Base-by-base conservation (phyloP, 257 asterid genomes). In the Capsicum pubescens region DNA sequence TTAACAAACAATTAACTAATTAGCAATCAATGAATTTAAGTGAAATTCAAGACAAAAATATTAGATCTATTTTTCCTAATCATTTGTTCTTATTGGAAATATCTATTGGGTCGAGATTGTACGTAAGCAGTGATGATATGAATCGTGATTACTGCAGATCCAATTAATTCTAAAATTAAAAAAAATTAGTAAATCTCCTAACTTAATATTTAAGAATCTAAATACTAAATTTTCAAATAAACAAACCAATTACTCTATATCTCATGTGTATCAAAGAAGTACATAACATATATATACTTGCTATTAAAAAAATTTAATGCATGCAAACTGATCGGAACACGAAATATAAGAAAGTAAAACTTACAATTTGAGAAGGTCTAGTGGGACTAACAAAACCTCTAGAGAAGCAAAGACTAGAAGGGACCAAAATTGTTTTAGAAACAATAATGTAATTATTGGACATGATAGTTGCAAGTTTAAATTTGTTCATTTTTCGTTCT, bases 301-400 rank as follows among this genome's bases (percentile, higher is more conserved):
- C 32, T 26, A 26, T 26, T 26, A 26, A 26, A 26, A 26, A 26
- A 46, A 71, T 19, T 6, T 3, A 3, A 72, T 72, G 5, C 2
- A 0, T 8, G 5, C 5, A 19, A 72, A 72, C n/a, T 11, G n/a
- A 6, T 1, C 1, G 6, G 12, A 72, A 48, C 42, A 32, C 1
- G 0, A 2, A 19, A 50, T 50, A 11, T 7, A 0, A 10, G 4
- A 74, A 14, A 17, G 52, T 7, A 48, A 17, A 54, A 69, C 93
- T 88, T 79, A 94, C 98, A 70, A 84, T 81, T 57, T 86, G 83
- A 10, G 87, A 88, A 14, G 93, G 93, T 76, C 86, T 71, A 3
- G 93, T 92, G 52, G 91, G 87, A 13, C 88, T 83, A 77, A 91
- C 90, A 57, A 91, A 92, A 42, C 90, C 87, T 80, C 93, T 84